phyloP scores from a whole-genome alignment of 2,329 filamentous ascomycete genomes.

The Diaporthe australafricana region DNA sequence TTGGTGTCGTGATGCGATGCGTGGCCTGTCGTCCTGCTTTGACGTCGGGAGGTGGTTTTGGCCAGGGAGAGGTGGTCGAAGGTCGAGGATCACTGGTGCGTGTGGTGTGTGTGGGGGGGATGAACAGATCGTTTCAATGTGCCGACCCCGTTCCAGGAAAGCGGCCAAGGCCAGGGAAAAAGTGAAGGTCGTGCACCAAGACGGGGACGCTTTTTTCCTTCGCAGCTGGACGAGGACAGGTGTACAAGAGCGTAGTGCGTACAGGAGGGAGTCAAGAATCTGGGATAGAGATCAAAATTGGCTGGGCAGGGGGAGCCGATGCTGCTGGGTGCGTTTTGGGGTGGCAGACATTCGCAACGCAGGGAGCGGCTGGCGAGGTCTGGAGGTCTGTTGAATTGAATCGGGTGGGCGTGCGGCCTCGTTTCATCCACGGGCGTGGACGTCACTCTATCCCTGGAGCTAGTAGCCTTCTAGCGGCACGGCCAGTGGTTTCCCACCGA shows the following conservation, averaged over 20 bases:
- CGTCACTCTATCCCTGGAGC: slow-evolving; percentile 26
- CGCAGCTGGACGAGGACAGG: slow-evolving; percentile 26
- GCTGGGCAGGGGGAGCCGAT: slow-evolving; percentile 29
- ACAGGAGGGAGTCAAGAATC: slow-evolving; percentile 29
- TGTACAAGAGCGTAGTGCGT: slow-evolving; percentile 10
- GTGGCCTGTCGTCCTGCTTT: slow-evolving; percentile 10
- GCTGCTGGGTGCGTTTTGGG: slow-evolving; percentile 17
- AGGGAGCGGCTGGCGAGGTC: slow-evolving; percentile 10
- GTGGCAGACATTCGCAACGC: not conserved
- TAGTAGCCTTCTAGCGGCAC: slow-evolving; percentile 20
- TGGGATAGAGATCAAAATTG: slow-evolving; percentile 30
- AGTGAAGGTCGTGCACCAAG: slow-evolving; percentile 20
- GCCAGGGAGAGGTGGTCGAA: slow-evolving; percentile 18
- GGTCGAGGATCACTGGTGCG: slow-evolving; percentile 26
- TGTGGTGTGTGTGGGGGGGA: slow-evolving; percentile 16
- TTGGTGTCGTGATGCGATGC: slow-evolving; percentile 20
- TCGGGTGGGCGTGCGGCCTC: slow-evolving; percentile 14
- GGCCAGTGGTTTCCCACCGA: not conserved
- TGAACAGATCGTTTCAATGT: slow-evolving; percentile 28
- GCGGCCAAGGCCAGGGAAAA: slow-evolving; percentile 8
- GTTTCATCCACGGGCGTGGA: slow-evolving; percentile 25
- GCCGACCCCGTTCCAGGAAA: slow-evolving; percentile 26
- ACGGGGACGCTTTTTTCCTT: slow-evolving; percentile 21
- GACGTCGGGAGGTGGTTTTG: slow-evolving; percentile 9
- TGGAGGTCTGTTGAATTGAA: slow-evolving; percentile 20